Evolutionary conservation across 257 asterid species (phyloP).

Genomic region (Solanum rostratum): DNA sequence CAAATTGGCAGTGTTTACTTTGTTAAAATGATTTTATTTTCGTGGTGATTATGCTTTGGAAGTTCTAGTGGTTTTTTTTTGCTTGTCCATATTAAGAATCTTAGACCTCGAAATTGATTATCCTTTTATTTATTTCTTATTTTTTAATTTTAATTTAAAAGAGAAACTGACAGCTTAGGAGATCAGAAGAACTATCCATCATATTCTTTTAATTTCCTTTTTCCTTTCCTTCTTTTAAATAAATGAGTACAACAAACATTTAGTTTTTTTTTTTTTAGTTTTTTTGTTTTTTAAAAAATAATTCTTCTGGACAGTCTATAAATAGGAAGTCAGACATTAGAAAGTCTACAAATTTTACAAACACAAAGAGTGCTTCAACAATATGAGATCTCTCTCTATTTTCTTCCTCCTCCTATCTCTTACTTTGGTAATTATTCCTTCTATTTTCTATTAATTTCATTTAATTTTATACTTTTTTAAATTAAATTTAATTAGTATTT

Average conservation of each 20-base stretch:
- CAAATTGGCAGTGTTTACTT: too few relatives aligned
- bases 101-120: neutral
- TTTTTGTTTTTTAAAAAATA: too few relatives aligned
- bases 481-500: neutral
- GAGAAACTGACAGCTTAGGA: neutral
- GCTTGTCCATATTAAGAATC: neutral
- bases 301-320: neutral
- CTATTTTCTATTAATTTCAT: neutral
- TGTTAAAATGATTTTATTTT: neutral
- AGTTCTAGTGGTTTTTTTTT: neutral
- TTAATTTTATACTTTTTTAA: too few relatives aligned
- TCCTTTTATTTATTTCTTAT: neutral
- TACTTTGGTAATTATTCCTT: constrained; percentile 11
- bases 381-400: constrained; percentile 13
- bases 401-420: constrained; percentile 20
- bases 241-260: neutral
- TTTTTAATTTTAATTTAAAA: neutral
- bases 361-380: neutral
- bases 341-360: neutral
- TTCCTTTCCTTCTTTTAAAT: neutral
- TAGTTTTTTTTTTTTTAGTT: too few relatives aligned
- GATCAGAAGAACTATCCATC: neutral
- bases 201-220: neutral
- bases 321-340: neutral
- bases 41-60: neutral